Percentiles rank a stretch among this genome's conserved stretches.
phyloP scores from a whole-genome alignment of 495 filamentous ascomycete genomes.

The Aspergillus diversus region DNA sequence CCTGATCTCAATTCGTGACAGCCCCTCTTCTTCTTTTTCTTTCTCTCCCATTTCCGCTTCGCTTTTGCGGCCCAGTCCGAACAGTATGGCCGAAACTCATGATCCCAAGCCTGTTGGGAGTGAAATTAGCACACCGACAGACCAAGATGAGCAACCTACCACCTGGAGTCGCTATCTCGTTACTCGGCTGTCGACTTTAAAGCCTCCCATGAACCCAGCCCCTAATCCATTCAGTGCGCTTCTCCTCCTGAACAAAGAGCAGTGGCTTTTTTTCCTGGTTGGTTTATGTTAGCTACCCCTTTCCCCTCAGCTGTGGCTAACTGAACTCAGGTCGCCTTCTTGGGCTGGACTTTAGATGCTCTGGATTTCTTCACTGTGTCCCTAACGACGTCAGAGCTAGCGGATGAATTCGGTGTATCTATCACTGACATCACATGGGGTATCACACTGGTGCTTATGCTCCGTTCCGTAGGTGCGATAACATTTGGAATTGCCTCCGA shows the following conservation, averaged over 20 bases:
- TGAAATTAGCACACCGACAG: conserved; percentile 14
- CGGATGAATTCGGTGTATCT: conserved; percentile 64
- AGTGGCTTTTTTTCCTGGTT: conserved; percentile 85
- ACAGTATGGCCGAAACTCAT: conserved; percentile 17
- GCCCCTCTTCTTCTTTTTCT: not conserved
- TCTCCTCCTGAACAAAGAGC: conserved; percentile 66
- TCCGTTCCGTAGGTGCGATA: conserved; percentile 72
- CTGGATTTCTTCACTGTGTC: conserved; percentile 94
- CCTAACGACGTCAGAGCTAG: conserved; percentile 69
- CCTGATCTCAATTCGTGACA: not conserved
- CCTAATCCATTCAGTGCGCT: conserved; percentile 79
- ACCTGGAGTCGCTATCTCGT: conserved; percentile 62
- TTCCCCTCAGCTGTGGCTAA: conserved; percentile 7
- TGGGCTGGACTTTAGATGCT: conserved; percentile 82
- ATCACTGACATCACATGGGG: conserved; percentile 87
- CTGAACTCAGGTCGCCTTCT: conserved; percentile 57
- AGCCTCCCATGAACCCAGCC: conserved; percentile 75
- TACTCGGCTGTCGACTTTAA: conserved; percentile 73
- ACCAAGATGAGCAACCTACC: conserved; percentile 48
- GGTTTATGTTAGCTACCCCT: not conserved
- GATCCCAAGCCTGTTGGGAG: conserved; percentile 11
- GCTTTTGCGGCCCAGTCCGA: not conserved
- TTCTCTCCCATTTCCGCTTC: not conserved
- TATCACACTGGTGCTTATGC: conserved; percentile 84
- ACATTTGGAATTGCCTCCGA: conserved; percentile 80